Conservation (phyloP, 208 protist species). For the Endotrypanum monterogeii region DNA sequence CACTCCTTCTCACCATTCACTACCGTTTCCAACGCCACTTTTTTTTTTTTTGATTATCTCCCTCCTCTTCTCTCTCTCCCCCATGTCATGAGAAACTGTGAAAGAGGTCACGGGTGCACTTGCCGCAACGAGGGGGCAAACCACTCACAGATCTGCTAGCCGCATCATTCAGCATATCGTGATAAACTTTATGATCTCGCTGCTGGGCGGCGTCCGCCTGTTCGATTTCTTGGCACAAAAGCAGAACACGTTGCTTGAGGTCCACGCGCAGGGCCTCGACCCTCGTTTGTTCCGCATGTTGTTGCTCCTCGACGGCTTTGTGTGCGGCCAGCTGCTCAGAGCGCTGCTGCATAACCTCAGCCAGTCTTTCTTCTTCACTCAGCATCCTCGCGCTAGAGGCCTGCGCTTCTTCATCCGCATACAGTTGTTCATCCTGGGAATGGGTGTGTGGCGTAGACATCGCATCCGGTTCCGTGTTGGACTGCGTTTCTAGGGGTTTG, state of each 20-base stretch:
- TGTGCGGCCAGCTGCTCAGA: slow-evolving; percentile 13
- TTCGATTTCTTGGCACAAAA: slow-evolving; percentile 48
- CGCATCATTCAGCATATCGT: slow-evolving; percentile 32
- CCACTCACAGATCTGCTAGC: not conserved
- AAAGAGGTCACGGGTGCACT: slow-evolving; percentile 4
- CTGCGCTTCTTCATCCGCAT: not conserved
- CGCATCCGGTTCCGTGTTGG: not conserved
- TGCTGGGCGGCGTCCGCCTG: slow-evolving; percentile 47
- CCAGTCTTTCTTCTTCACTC: slow-evolving; percentile 1
- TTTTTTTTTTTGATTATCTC: not conserved
- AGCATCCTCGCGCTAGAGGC: not conserved
- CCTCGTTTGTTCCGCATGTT: slow-evolving; percentile 8
- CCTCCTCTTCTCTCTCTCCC: not conserved
- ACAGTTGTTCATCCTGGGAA: not conserved
- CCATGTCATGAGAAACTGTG: not conserved
- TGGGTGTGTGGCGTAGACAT: not conserved
- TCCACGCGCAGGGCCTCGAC: slow-evolving; percentile 16
- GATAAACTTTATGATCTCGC: slow-evolving; percentile 32
- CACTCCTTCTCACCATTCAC: too few relatives aligned
- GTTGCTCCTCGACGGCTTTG: not conserved
- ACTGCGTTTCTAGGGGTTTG: too few relatives aligned
- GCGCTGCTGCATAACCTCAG: not conserved
- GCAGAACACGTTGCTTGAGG: slow-evolving; percentile 30
- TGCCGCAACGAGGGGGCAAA: not conserved
- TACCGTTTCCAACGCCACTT: not conserved